Evolutionary conservation across 1,139 yeast genomes (phyloP).

Genomic region (Chernovozyma sophiae-reginae): DNA sequence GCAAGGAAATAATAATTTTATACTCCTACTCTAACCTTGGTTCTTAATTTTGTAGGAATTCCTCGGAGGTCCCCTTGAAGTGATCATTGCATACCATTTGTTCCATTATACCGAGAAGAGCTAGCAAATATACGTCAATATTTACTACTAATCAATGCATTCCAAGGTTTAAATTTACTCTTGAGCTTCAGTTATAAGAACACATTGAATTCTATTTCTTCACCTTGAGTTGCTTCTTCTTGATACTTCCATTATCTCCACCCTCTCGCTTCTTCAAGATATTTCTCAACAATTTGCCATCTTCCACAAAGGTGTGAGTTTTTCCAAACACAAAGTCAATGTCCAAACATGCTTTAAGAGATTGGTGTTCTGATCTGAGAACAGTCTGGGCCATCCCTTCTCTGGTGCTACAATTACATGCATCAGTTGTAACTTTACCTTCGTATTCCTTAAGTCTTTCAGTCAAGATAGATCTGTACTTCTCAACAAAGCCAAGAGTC

Average conservation of each 20-base stretch:
- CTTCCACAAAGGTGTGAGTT: slow-evolving; percentile 43
- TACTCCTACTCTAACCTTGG: too few relatives aligned
- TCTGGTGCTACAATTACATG: slow-evolving; percentile 14
- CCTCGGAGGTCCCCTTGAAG: too few relatives aligned
- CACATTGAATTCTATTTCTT: too few relatives aligned
- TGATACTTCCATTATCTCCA: background rate
- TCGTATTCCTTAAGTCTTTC: slow-evolving; percentile 42
- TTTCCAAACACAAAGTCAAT: slow-evolving; percentile 26
- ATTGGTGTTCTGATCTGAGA: slow-evolving; percentile 48
- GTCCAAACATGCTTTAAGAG: slow-evolving; percentile 41
- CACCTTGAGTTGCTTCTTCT: background rate
- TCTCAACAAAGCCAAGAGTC: slow-evolving; percentile 30
- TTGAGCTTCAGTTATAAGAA: too few relatives aligned
- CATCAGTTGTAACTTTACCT: slow-evolving; percentile 19
- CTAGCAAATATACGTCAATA: too few relatives aligned
- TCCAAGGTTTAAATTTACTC: too few relatives aligned
- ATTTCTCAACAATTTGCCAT: slow-evolving; percentile 53
- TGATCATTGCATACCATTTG: too few relatives aligned
- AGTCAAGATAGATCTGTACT: slow-evolving; percentile 29
- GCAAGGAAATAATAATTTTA: too few relatives aligned
- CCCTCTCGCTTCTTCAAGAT: slow-evolving; percentile 46
- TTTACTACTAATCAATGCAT: too few relatives aligned
- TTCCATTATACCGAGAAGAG: too few relatives aligned
- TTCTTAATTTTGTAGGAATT: too few relatives aligned
- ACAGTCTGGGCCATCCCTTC: slow-evolving; percentile 50